Evolutionary conservation across 768 basidiomycete genomes (phyloP).

Genomic region (Tricholoma flavovirens): DNA sequence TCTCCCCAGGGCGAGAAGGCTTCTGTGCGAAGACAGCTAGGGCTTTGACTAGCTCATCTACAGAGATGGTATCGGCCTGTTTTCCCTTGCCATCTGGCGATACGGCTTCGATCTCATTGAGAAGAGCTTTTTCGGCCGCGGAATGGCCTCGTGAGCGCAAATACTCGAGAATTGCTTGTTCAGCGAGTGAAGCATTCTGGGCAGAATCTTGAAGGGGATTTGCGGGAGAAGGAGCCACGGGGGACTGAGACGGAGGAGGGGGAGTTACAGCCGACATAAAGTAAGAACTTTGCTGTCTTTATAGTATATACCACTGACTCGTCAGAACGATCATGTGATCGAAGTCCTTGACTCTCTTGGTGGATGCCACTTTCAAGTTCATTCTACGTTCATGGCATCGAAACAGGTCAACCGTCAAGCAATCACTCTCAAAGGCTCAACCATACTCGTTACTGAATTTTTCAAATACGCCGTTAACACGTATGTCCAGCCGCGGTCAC

Average conservation of each 20-base stretch:
- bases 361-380: too few relatives aligned
- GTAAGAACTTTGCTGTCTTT: too few relatives aligned
- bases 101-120: slow-evolving; percentile 36
- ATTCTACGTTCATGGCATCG: slow-evolving; percentile 30
- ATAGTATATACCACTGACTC: too few relatives aligned
- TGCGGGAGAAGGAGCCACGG: slow-evolving; percentile 42
- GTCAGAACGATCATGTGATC: slow-evolving; percentile 23
- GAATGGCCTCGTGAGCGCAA: slow-evolving; percentile 43
- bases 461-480: slow-evolving; percentile 99
- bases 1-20: slow-evolving; percentile 60
- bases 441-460: slow-evolving; percentile 92
- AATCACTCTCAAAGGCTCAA: slow-evolving; percentile 94
- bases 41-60: slow-evolving; percentile 50
- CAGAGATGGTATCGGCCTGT: slow-evolving; percentile 34
- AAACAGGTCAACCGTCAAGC: slow-evolving; percentile 60
- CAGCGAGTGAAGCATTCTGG: slow-evolving; percentile 31
- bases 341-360: too few relatives aligned
- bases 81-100: slow-evolving; percentile 42
- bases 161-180: slow-evolving; percentile 43
- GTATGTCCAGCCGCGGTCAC: slow-evolving; percentile 38
- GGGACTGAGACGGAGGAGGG: slow-evolving; percentile 45
- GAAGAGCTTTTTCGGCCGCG: slow-evolving; percentile 44
- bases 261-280: slow-evolving; percentile 33
- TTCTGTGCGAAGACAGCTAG: slow-evolving; percentile 67
- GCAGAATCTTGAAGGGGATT: slow-evolving; percentile 28